Evolutionary conservation across 257 asterid species (phyloP).

Genomic region (Solanum megistacrolobum): DNA sequence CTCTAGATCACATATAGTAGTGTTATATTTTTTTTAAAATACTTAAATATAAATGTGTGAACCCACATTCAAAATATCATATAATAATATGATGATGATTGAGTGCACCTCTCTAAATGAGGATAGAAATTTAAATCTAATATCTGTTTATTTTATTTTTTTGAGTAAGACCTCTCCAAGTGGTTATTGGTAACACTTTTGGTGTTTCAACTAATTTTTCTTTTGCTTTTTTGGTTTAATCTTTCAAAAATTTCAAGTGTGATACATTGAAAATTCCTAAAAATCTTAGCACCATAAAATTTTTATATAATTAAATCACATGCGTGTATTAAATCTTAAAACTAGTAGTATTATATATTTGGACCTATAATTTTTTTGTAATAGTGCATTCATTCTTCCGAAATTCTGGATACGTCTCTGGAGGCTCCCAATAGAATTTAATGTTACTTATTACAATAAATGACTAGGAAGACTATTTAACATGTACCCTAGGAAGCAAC

Average conservation of each 20-base stretch:
- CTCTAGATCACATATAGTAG: too few relatives aligned
- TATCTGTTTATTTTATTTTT: too few relatives aligned
- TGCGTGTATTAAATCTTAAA: not conserved
- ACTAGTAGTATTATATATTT: not conserved
- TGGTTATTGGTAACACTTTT: not conserved
- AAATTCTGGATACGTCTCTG: not conserved
- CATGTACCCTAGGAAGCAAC: not conserved
- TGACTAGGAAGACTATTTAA: not conserved
- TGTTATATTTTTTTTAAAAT: too few relatives aligned
- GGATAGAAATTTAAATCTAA: too few relatives aligned
- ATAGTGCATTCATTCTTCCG: not conserved
- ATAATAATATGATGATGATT: too few relatives aligned
- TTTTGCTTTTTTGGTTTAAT: not conserved
- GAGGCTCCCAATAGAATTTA: not conserved
- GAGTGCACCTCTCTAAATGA: too few relatives aligned
- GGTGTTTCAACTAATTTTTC: not conserved
- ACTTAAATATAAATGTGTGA: too few relatives aligned
- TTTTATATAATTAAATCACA: too few relatives aligned
- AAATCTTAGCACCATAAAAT: not conserved
- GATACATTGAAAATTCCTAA: not conserved
- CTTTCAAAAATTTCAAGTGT: not conserved
- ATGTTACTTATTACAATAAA: not conserved
- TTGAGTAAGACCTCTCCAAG: not conserved
- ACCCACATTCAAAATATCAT: too few relatives aligned
- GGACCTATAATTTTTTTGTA: not conserved